Evolutionary conservation across 177 flowering plant genomes (phyloP).

Genomic region (Telopea speciosissima): DNA sequence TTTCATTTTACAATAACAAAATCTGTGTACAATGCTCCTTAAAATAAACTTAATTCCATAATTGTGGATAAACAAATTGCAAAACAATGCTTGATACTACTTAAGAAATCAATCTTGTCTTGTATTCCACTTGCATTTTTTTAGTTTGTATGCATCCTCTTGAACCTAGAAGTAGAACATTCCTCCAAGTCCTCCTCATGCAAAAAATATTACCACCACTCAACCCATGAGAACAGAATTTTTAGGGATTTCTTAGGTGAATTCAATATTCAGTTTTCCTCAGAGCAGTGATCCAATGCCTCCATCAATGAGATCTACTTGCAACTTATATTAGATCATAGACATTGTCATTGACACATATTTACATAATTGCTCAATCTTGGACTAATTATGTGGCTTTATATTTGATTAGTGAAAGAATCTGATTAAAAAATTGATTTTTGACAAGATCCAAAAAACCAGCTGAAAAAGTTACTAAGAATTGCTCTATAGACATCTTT

Average conservation of each 20-base stretch:
- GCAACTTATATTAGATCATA: not conserved
- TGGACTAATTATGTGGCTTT: not conserved
- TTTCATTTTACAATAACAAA: not conserved
- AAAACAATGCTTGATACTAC: no score
- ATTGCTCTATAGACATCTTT: not conserved
- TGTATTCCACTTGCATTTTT: no score
- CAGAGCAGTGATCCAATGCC: not conserved
- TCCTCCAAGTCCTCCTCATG: not conserved
- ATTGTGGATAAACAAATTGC: no score
- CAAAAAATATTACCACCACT: not conserved
- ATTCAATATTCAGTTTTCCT: not conserved
- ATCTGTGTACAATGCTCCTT: not conserved
- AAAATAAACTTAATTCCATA: no score
- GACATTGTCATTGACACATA: not conserved
- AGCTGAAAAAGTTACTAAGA: not conserved
- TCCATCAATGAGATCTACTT: not conserved
- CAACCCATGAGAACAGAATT: not conserved
- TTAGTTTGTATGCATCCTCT: not conserved
- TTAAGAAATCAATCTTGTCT: no score
- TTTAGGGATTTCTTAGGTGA: not conserved
- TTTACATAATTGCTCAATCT: not conserved
- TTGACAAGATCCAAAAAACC: not conserved
- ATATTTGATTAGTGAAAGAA: not conserved
- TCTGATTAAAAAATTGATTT: not conserved
- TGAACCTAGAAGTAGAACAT: not conserved